Evolutionary conservation across 805 yeast species (phyloP).

Genomic region (Cephaloascus fragrans): DNA sequence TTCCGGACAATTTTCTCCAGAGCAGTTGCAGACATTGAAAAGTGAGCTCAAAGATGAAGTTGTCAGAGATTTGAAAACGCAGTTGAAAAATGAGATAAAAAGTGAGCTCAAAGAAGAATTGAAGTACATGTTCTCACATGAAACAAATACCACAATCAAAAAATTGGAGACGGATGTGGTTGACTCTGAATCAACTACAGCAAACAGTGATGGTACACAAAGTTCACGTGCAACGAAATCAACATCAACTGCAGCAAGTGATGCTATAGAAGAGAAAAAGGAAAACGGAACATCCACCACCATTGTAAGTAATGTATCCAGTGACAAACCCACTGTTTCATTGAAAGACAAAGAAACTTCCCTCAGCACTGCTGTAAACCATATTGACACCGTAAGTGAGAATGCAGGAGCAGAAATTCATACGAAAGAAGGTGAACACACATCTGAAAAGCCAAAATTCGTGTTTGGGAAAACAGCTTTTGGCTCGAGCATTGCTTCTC

Average conservation of each 20-base stretch:
- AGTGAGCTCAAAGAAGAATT: conserved; percentile 9
- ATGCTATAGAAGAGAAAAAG: conserved; percentile 6
- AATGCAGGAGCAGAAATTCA: conserved; percentile 1
- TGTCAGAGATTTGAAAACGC: conserved; percentile 1
- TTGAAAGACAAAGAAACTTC: not conserved
- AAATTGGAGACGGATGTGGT: conserved; percentile 1
- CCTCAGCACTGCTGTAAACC: not conserved
- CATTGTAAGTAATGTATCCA: not conserved
- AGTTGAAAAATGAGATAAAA: conserved; percentile 8
- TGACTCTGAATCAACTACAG: too few relatives aligned
- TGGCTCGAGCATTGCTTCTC: conserved; percentile 1
- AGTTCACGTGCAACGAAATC: too few relatives aligned
- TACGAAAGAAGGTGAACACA: not conserved
- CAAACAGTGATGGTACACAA: too few relatives aligned
- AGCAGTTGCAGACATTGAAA: conserved; percentile 1
- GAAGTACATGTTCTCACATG: conserved; percentile 4
- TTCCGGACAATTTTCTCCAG: conserved; percentile 2
- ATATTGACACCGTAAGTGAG: not conserved
- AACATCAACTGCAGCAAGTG: conserved; percentile 5
- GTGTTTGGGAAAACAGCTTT: conserved; percentile 1
- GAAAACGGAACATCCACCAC: too few relatives aligned
- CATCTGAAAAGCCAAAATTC: conserved; percentile 2
- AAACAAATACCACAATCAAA: conserved; percentile 2
- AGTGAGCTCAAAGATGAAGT: conserved; percentile 3
- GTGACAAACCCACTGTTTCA: not conserved